Evolutionary conservation across 176 grass and related monocot genomes (phyloP), one percentile per base, ranked within the genome.

Genomic region (Aegilops tauschii): DNA sequence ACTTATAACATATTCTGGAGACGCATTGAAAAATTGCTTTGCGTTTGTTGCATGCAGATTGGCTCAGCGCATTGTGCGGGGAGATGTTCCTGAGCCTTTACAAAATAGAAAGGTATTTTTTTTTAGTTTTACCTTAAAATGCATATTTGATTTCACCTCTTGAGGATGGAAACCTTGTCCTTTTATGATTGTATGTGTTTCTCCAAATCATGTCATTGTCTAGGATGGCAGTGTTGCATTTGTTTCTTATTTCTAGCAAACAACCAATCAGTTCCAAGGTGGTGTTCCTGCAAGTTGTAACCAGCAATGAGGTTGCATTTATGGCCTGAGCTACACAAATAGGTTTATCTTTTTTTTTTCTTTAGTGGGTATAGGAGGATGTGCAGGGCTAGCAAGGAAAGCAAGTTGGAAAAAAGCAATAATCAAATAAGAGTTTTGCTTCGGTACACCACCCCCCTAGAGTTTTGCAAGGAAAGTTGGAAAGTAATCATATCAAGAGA

Each of bases 31-130:
- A 10, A 89, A 65, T 73, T 74, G 3, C 23, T 39, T 70, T 85
- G 77, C 39, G 61, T 84, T 88, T 27, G 77, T 61, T 40, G 30
- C 29, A 73, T 86, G 71, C 90, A 95, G 93, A 81, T 83, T 98
- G 88, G 93, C 96, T 69, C 96, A 95, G 82, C 88, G 92, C 83
- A 95, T 98, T 85, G 90, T 98, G 42, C 81, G 93, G 68, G 93
- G 96, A 56, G 96, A 98, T 94, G 96, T 98, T 86, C 96, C 96
- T 64, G 93, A 95, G 90, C 90, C 96, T 84, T 83, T 98, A 52
- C 79, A 94, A 77, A 90, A 95, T 81, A 95, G 93, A 82, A 95
- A 80, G 96, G 96, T 98, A 94, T 61, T 50, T 1, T 71, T 79
- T 20, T 73, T 89, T 28, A 27, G 25, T 69, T 49, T 64, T 45